A percentile compares a stretch with the other conserved stretches of the same genome.
Evolutionary conservation across 345 rosid genomes (phyloP).

Genomic region (Eucalyptus dawsonii): DNA sequence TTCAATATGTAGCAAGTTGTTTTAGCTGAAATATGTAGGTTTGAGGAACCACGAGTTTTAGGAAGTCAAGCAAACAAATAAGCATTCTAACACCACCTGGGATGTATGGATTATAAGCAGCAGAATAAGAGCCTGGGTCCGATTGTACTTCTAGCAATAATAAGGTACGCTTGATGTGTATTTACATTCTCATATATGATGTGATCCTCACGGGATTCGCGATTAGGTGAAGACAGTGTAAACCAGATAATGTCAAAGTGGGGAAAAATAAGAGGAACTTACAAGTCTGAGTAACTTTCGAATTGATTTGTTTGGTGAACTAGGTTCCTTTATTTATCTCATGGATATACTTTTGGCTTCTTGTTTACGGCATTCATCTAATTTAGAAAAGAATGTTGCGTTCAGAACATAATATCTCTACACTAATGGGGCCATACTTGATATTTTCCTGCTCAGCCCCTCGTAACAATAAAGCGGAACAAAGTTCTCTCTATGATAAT

Average conservation of each 20-base stretch:
- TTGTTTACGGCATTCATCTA: not conserved
- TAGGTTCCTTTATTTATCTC: not conserved
- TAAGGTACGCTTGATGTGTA: not conserved
- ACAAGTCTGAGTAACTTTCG: not conserved
- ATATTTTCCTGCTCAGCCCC: not conserved
- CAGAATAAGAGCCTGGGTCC: not conserved
- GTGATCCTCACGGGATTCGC: not conserved
- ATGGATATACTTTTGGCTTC: not conserved
- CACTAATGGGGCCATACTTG: not conserved
- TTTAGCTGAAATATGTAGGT: not conserved
- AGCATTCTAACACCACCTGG: not conserved
- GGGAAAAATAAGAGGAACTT: not conserved
- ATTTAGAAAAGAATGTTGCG: not conserved
- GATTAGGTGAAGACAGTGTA: not conserved
- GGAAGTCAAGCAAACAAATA: no score
- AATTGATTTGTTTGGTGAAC: not conserved
- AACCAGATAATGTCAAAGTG: no score
- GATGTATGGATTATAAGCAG: not conserved
- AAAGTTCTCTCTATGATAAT: not conserved
- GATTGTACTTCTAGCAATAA: not conserved
- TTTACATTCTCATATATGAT: not conserved
- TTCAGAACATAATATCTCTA: no score
- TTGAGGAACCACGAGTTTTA: not conserved
- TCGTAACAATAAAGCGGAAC: not conserved
- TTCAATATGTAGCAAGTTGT: not conserved